A percentile compares a stretch with the other conserved stretches of the same genome.
These are phyloP conservation scores for Rhodotorula babjevae DNA, from an alignment of 768 basidiomycete genomes.

Conservation along the genomic window DNA sequence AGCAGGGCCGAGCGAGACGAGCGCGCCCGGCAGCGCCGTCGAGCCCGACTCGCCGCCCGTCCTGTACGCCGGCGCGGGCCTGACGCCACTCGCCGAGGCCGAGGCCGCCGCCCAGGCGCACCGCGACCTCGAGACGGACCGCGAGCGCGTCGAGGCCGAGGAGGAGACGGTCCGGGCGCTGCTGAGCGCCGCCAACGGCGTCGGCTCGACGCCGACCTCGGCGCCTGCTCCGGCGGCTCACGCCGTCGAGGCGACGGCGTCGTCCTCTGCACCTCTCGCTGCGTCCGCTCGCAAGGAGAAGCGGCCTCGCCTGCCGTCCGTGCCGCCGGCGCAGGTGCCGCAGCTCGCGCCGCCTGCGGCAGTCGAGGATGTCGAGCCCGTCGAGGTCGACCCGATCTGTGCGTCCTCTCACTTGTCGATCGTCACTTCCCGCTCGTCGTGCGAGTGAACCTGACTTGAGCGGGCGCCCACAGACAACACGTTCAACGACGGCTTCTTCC, in stretches of 20 bases:
- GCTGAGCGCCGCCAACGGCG: too few relatives aligned
- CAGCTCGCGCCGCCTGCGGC: too few relatives aligned
- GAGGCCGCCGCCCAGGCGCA: background rate
- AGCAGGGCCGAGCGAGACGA: background rate
- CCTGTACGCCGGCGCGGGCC: background rate
- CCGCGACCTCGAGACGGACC: background rate
- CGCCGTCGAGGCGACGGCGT: too few relatives aligned
- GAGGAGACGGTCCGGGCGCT: too few relatives aligned
- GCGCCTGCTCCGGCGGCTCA: too few relatives aligned
- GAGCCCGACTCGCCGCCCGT: background rate
- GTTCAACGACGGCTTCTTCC: constrained; percentile 33
- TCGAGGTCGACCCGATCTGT: background rate
- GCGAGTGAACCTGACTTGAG: background rate
- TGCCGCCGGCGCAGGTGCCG: too few relatives aligned
- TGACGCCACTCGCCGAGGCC: background rate
- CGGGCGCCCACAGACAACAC: constrained; percentile 13
- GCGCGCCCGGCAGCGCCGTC: background rate
- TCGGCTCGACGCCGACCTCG: too few relatives aligned
- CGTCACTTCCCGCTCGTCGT: too few relatives aligned
- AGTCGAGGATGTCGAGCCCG: background rate
- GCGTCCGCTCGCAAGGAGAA: too few relatives aligned
- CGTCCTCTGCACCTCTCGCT: too few relatives aligned
- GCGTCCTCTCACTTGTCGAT: background rate
- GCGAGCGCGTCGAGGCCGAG: too few relatives aligned
- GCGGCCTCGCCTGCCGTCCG: too few relatives aligned